Evolutionary conservation across 1,284 basidiomycete species (phyloP).

Genomic region (Ustilago bromivora): DNA sequence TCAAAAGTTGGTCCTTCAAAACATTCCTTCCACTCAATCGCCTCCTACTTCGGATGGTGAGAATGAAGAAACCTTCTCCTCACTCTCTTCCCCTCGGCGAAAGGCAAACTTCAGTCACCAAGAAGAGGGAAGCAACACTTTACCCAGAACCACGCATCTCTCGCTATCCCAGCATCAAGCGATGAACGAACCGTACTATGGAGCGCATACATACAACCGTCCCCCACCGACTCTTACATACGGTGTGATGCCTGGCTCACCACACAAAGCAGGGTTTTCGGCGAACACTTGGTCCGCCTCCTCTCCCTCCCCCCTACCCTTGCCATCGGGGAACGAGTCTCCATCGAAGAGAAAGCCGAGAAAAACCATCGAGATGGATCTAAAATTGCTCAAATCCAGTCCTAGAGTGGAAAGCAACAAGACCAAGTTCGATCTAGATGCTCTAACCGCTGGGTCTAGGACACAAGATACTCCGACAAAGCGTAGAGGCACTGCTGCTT

Average conservation of each 20-base stretch:
- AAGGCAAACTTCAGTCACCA: neutral
- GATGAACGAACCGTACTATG: conserved; percentile 50
- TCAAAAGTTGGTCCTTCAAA: conserved; percentile 38
- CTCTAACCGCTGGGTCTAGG: neutral
- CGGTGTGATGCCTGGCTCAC: conserved; percentile 28
- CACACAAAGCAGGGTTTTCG: conserved; percentile 23
- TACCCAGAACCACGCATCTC: conserved; percentile 39
- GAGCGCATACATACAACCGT: conserved; percentile 58
- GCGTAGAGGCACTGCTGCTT: conserved; percentile 37
- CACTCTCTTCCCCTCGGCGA: conserved; percentile 5
- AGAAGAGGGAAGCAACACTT: conserved; percentile 1
- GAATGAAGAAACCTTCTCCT: conserved; percentile 10
- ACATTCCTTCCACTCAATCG: conserved; percentile 8
- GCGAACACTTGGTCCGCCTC: conserved; percentile 13
- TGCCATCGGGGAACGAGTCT: conserved; percentile 8
- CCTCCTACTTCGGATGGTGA: conserved; percentile 29
- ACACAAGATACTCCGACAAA: conserved; percentile 31
- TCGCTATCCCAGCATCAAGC: conserved; percentile 9
- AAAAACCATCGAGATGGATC: conserved; percentile 61
- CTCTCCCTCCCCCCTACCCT: conserved; percentile 48
- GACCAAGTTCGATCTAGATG: conserved; percentile 20
- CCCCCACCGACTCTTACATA: conserved; percentile 33
- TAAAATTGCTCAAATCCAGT: conserved; percentile 45
- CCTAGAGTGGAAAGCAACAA: conserved; percentile 41
- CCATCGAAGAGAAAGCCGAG: conserved; percentile 37